These are phyloP conservation scores for Lagenidium sp. DNA, from an alignment of 352 stramenopile genomes.

Conservation along the genomic window DNA sequence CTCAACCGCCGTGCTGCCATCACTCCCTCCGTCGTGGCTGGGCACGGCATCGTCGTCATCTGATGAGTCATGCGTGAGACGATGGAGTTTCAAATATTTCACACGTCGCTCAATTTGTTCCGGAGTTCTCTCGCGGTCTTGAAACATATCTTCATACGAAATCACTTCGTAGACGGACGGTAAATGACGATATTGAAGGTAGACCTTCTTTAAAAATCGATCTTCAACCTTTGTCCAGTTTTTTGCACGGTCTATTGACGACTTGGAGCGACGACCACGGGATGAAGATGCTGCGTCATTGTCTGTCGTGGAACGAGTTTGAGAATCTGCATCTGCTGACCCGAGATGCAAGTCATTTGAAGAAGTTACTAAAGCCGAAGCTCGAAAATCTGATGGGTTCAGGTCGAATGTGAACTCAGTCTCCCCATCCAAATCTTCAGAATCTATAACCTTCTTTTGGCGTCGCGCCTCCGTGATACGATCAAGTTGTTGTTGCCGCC, in stretches of 20 bases:
- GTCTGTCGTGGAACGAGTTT: too few species aligned
- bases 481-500: constrained; percentile 41
- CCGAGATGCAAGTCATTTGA: constrained; percentile 13
- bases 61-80: constrained; percentile 60
- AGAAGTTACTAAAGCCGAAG: constrained; percentile 27
- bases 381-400: constrained; percentile 45
- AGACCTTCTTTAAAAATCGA: constrained; percentile 71
- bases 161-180: constrained; percentile 82
- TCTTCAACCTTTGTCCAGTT: constrained; percentile 82
- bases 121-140: constrained; percentile 72
- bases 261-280: constrained; percentile 14
- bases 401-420: constrained; percentile 75
- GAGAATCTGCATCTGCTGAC: too few species aligned
- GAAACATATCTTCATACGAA: constrained; percentile 87
- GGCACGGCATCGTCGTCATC: constrained; percentile 30
- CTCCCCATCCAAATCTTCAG: constrained; percentile 73
- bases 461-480: constrained; percentile 55
- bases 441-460: constrained; percentile 59
- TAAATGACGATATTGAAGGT: constrained; percentile 67
- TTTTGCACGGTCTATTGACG: constrained; percentile 46
- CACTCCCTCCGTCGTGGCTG: constrained; percentile 8
- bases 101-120: constrained; percentile 82
- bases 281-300: constrained; percentile 10
- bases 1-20: constrained; percentile 4
- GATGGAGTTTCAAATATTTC: constrained; percentile 73